These are phyloP conservation scores for Comarum palustre DNA, from an alignment of 306 rosid species.

Conservation along the genomic window DNA sequence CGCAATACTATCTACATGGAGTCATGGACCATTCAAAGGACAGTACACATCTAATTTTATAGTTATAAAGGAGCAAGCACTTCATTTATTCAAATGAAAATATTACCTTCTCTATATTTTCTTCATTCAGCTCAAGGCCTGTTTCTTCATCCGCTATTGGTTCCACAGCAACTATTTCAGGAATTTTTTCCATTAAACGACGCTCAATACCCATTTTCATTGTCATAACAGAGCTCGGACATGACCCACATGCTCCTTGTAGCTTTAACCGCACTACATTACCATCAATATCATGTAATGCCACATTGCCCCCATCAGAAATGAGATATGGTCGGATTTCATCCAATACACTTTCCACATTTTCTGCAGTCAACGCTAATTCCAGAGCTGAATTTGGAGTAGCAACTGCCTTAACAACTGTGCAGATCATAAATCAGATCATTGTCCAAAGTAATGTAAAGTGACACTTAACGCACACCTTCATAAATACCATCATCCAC, in stretches of 20 bases:
- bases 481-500: neutral
- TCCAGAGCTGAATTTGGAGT: conserved; percentile 74
- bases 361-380: conserved; percentile 76
- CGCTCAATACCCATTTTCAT: conserved; percentile 98
- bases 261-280: conserved; percentile 87
- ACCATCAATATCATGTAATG: conserved; percentile 86
- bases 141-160: conserved; percentile 77
- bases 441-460: neutral
- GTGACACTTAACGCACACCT: neutral
- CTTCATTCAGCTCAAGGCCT: conserved; percentile 81
- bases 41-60: neutral
- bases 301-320: conserved; percentile 46
- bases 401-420: conserved; percentile 75
- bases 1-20: neutral
- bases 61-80: neutral
- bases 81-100: conserved; percentile 7
- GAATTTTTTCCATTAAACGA: conserved; percentile 89
- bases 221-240: conserved; percentile 87
- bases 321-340: conserved; percentile 23
- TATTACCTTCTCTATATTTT: conserved; percentile 80
- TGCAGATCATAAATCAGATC: neutral
- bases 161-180: conserved; percentile 91
- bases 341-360: conserved; percentile 47
- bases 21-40: neutral
- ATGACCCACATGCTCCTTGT: conserved; percentile 97